Conservation (phyloP, 257 asterid species). For the Solanum gracilifrons region DNA sequence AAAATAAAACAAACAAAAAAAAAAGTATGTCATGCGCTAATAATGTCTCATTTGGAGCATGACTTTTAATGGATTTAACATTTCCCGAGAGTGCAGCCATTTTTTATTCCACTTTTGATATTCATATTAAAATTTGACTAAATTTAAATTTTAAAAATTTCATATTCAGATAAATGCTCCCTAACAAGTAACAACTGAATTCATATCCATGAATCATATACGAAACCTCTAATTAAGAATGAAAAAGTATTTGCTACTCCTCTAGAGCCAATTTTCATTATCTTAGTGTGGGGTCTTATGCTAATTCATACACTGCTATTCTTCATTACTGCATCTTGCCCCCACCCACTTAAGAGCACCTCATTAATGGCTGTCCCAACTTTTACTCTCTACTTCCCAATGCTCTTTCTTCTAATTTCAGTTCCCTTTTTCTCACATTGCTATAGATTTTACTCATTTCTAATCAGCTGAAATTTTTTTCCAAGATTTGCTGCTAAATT, state of each 20-base stretch:
- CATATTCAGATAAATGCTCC: too few species aligned
- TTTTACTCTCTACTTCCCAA: neutral
- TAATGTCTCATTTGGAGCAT: neutral
- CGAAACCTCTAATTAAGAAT: accelerated
- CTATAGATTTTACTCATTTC: neutral
- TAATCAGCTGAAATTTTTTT: neutral
- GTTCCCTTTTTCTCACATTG: neutral
- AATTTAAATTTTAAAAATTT: accelerated
- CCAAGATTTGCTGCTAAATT: neutral
- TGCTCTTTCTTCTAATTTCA: neutral
- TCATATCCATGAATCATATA: too few species aligned
- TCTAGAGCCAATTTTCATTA: neutral
- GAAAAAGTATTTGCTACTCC: accelerated
- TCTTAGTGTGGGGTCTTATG: neutral
- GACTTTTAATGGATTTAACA: neutral
- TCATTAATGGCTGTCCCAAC: neutral
- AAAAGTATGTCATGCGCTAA: neutral
- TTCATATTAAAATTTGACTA: accelerated
- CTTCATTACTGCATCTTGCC: neutral
- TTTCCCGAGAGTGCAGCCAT: neutral
- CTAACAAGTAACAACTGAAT: too few species aligned
- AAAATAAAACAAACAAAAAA: accelerated
- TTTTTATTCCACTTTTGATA: too few species aligned
- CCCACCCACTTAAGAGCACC: neutral
- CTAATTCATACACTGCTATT: neutral